Percentiles rank a stretch among this genome's conserved stretches.
Evolutionary conservation across 331 rosid species (phyloP).

Genomic region (Quercus lobata): DNA sequence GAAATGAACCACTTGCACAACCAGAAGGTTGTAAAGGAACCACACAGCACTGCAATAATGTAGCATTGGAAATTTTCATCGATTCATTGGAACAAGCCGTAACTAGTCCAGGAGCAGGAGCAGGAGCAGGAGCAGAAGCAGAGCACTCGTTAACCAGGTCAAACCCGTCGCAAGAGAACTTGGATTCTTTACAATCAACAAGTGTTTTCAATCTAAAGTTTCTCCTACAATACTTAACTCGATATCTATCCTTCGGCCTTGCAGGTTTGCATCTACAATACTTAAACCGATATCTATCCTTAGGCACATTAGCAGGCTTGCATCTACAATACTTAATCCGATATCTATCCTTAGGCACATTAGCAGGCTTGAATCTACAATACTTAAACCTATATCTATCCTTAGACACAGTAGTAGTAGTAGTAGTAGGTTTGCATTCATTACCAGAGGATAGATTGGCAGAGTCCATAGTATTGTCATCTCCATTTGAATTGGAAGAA

Average conservation of each 20-base stretch:
- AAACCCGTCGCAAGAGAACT: constrained; percentile 10
- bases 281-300: constrained; percentile 5
- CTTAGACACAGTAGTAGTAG: not conserved
- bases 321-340: constrained; percentile 51
- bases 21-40: constrained; percentile 28
- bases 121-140: constrained; percentile 21
- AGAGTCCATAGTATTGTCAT: constrained; percentile 30
- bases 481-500: constrained; percentile 29
- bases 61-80: constrained; percentile 18
- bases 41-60: constrained; percentile 26
- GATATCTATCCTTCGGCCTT: constrained; percentile 40
- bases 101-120: constrained; percentile 18
- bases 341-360: constrained; percentile 35
- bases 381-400: constrained; percentile 2
- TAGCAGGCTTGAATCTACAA: constrained; percentile 1
- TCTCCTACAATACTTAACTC: constrained; percentile 55
- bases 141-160: constrained; percentile 27
- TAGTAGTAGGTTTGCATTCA: constrained; percentile 16
- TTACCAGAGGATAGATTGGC: constrained; percentile 17
- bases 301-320: not conserved
- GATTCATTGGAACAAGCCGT: constrained; percentile 23
- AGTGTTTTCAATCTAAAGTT: constrained; percentile 22
- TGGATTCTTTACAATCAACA: constrained; percentile 16
- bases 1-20: constrained; percentile 23
- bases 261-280: not conserved